Evolutionary conservation across 2,329 filamentous ascomycete species (phyloP), one percentile per base, ranked within the genome.

Genomic region (Colletotrichum ledebouriae): DNA sequence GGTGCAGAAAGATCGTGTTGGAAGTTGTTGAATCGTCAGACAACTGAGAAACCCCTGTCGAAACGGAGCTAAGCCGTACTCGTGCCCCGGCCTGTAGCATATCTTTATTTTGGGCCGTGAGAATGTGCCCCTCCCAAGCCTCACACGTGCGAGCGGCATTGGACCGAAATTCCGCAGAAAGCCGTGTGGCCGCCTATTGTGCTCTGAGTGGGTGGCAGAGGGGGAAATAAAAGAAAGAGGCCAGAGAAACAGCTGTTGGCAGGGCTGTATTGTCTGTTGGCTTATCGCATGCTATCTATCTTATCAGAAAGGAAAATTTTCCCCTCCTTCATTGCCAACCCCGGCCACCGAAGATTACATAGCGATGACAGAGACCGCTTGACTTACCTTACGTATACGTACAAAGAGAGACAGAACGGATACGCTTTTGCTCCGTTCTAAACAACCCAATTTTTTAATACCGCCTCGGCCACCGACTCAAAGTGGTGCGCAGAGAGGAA

Each of bases 141-240:
- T 65, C 37, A 65, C 61, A 69, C 66, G 61, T 69, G 66, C 66
- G 33, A 60, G 50, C 62, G 37, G 66, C 66, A 69, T 69, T 69
- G 66, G 61, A 52, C 53, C 61, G 55, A 55, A 67, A 56, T 69
- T 60, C 66, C 66, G 61, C 56, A 55, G 56, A 42, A 60, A 69
- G 62, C 64, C 61, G 62, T 42, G 13, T 50, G 50, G 33, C 65
- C 47, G 17, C 41, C 25, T 15, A 55, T 67, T 64, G 52, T 64
- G 29, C 49, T 52, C 49, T 63, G 22, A 56, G 33, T 57, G 50
- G 42, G 52, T 20, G 33, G 9, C 34, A 39, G 15, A 15, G 20
- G 17, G 22, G n/a, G 10, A 22, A 44, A 44, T 12, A 15, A 33
- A 41, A 58, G 10, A 17, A 22, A 17, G 34, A 25, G 4, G 25